Evolutionary conservation across 306 rosid genomes (phyloP).

Genomic region (Senna tora): DNA sequence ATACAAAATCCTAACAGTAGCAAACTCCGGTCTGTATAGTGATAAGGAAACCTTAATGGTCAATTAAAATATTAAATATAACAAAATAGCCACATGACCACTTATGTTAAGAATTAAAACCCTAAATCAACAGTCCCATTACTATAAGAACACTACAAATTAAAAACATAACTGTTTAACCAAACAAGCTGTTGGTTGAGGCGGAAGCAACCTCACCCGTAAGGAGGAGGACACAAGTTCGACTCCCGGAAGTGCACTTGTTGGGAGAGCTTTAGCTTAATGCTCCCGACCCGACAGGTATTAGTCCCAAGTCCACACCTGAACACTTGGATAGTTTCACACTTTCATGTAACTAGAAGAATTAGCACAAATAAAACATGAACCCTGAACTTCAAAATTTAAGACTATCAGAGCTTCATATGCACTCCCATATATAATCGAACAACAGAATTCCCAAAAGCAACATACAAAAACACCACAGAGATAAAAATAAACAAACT

Average conservation of each 20-base stretch:
- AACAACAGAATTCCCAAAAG: background rate
- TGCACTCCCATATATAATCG: background rate
- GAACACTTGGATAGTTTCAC: background rate
- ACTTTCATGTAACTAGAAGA: background rate
- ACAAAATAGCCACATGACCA: background rate
- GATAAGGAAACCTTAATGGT: background rate
- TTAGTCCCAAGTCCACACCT: no score
- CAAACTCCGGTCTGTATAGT: background rate
- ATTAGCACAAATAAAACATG: background rate
- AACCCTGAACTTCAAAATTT: background rate
- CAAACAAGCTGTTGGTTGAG: no score
- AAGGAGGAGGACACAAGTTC: no score
- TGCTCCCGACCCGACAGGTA: no score
- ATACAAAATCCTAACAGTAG: background rate
- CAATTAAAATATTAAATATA: background rate
- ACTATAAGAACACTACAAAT: background rate
- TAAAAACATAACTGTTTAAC: background rate
- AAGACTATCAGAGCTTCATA: background rate
- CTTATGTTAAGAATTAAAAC: background rate
- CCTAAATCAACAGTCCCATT: background rate
- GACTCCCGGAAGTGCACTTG: no score
- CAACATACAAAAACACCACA: background rate
- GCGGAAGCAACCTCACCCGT: no score
- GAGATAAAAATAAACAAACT: background rate
- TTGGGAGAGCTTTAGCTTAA: no score